Percentiles rank a stretch among this genome's conserved stretches.
Evolutionary conservation across 2,329 filamentous ascomycete species (phyloP).

Genomic region (Nemania sp.): DNA sequence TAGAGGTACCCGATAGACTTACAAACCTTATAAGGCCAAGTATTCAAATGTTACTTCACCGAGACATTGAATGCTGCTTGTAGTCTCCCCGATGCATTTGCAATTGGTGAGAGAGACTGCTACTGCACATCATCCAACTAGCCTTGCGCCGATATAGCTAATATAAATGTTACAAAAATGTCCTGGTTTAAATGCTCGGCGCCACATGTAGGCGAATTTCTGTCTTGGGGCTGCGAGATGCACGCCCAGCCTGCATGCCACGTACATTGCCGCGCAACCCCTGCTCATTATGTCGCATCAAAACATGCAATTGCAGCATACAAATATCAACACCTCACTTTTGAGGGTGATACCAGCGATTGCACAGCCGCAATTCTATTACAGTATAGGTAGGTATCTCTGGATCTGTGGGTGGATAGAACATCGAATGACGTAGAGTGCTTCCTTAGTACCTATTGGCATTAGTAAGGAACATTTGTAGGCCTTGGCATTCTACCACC

Average conservation of each 20-base stretch:
- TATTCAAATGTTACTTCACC: no score
- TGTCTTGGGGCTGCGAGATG: not conserved
- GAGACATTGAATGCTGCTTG: no score
- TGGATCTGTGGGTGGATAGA: not conserved
- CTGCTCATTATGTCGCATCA: not conserved
- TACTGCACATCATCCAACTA: no score
- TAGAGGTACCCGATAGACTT: no score
- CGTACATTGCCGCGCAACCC: slow-evolving; percentile 34
- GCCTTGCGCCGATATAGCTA: not conserved
- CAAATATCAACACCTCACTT: not conserved
- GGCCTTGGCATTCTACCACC: no score
- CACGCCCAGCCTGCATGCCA: slow-evolving; percentile 28
- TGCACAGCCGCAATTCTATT: not conserved
- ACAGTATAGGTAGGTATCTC: no score
- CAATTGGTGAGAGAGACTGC: no score
- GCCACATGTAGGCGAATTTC: not conserved
- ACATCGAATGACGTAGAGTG: not conserved
- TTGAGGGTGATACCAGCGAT: not conserved
- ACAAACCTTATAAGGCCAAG: no score
- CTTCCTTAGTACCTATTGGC: not conserved
- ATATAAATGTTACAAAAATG: not conserved
- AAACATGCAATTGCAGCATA: not conserved
- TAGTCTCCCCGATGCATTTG: no score
- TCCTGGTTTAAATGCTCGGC: not conserved
- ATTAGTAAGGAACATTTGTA: no score